Evolutionary conservation across 441 rosid genomes (phyloP).

Genomic region (Metrosideros polymorpha): DNA sequence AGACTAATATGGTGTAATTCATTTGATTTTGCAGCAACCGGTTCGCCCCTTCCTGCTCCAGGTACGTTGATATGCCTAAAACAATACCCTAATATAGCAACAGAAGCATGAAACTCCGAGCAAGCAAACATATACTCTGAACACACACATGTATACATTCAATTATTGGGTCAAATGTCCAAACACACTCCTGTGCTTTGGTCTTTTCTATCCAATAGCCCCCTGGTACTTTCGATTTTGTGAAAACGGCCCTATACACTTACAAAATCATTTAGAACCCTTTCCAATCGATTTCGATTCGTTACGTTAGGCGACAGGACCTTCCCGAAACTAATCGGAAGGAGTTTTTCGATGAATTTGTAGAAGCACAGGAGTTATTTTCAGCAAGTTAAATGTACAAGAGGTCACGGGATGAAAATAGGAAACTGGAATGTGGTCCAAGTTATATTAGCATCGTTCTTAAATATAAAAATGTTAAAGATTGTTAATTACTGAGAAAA

Average conservation of each 20-base stretch:
- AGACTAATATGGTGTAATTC: neutral
- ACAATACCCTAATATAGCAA: neutral
- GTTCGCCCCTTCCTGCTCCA: slow-evolving; percentile 74
- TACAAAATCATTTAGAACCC: neutral
- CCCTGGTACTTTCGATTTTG: neutral
- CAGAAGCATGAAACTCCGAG: neutral
- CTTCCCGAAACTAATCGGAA: neutral
- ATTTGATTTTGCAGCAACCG: slow-evolving; percentile 44
- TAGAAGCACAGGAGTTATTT: neutral
- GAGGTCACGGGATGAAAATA: neutral
- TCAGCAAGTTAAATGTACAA: neutral
- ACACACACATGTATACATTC: neutral
- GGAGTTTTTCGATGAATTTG: neutral
- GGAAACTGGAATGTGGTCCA: neutral
- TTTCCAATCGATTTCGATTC: neutral
- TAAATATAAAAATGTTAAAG: no score
- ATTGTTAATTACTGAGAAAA: neutral
- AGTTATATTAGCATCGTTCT: neutral
- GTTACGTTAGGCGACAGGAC: no score
- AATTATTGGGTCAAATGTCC: no score
- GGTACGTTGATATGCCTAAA: slow-evolving; percentile 16
- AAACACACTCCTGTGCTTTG: neutral
- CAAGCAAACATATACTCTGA: neutral
- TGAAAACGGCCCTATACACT: neutral
- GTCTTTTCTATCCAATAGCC: neutral